Evolutionary conservation across 2,329 filamentous ascomycete species (phyloP), one percentile per base, ranked within the genome.

Genomic region (Trichothecium sympodiale): DNA sequence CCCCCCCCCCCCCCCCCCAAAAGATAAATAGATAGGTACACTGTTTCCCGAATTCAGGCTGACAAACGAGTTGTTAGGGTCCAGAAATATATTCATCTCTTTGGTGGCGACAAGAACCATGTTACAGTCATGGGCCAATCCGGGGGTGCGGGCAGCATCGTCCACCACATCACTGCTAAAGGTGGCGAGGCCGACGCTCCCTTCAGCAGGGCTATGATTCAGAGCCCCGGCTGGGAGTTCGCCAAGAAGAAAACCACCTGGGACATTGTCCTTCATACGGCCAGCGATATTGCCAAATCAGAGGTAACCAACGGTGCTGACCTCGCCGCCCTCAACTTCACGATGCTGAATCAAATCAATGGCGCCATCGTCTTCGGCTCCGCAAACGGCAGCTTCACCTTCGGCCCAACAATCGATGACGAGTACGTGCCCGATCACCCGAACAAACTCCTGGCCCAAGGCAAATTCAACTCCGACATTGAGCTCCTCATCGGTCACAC

Each of bases 91-190:
- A 69, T 74, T 32, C 40, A 52, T 18, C 44, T 54, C 5, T 74
- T 75, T 39, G 69, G 70, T 3, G 69, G 70, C 8, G 61, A 74
- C 36, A 56, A 59, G 1, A 43, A 42, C 3, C 59, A 64, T 8
- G 61, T 75, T 1, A 71, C 67, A 0, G 61, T 72, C 18, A 59
- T 60, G 45, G 70, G 71, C 0, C 62, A 72, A 44, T 66, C 61
- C 8, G 67, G 71, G 1, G 71, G 71, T 3, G 72, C 56, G 1
- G 69, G 67, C 1, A 56, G 54, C 9, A 64, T 70, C 4, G 59
- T 68, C 38, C 56, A 64, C n/a, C 62, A 66, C 33, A 54, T 65
- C 2, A 64, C 70, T 26, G 67, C 63, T 1, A 55, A 60, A 7
- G 55, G 57, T 4, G 59, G 60, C 12, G 56, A 53, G 1, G 50